Conservation (phyloP, 192 early-diverging fungal species). For the Podila horticola region DNA sequence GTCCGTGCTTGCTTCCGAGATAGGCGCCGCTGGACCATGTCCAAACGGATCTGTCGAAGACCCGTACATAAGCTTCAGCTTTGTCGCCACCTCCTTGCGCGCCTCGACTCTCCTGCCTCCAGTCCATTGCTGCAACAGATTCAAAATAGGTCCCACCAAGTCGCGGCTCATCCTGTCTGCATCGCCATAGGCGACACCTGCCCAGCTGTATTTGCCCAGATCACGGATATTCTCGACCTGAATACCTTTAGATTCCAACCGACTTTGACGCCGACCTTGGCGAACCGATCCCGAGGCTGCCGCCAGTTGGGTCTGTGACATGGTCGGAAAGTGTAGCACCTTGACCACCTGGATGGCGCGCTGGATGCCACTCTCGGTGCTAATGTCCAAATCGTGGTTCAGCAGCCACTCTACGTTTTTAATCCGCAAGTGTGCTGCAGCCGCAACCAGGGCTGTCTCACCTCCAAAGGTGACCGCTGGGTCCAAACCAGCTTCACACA, state of each 20-base stretch:
- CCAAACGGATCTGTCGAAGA: constrained; percentile 20
- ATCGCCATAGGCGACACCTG: constrained; percentile 38
- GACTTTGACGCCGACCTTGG: neutral
- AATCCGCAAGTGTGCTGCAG: constrained; percentile 49
- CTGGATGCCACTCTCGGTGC: constrained; percentile 29
- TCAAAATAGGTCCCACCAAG: constrained; percentile 38
- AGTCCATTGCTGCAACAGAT: constrained; percentile 35
- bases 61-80: constrained; percentile 50
- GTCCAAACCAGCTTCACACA: constrained; percentile 45
- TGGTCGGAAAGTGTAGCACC: constrained; percentile 16
- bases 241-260: neutral
- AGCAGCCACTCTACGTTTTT: constrained; percentile 47
- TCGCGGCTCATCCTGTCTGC: constrained; percentile 42
- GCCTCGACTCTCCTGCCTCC: constrained; percentile 20
- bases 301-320: neutral
- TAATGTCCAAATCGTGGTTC: constrained; percentile 43
- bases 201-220: constrained; percentile 49
- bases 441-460: constrained; percentile 46
- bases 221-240: constrained; percentile 26
- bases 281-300: neutral
- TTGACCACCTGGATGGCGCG: constrained; percentile 47
- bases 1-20: constrained; percentile 31
- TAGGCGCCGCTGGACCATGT: constrained; percentile 3
- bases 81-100: constrained; percentile 40
- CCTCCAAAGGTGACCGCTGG: constrained; percentile 39